phyloP scores from a whole-genome alignment of 495 filamentous ascomycete species.

The Hypoxylon crocopeplum region DNA sequence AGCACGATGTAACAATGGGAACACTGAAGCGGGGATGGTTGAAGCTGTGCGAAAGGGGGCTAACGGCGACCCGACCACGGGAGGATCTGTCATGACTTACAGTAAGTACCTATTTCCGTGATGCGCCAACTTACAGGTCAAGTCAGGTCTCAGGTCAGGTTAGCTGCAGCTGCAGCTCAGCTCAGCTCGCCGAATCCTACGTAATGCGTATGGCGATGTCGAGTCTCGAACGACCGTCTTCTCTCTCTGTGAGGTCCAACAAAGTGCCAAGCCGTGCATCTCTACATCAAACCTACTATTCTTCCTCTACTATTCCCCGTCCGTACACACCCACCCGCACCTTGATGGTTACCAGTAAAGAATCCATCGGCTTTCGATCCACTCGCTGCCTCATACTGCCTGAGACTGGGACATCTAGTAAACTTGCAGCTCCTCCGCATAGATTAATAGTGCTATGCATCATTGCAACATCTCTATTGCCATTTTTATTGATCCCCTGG shows the following conservation, averaged over 20 bases:
- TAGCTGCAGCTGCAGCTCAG: constrained; percentile 13
- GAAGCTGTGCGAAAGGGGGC: constrained; percentile 16
- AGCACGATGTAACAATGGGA: constrained; percentile 29
- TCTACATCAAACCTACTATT: no score
- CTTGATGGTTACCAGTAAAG: no score
- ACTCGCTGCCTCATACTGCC: no score
- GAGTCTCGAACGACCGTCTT: no score
- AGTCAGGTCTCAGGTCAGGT: neutral
- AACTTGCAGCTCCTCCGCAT: constrained; percentile 22
- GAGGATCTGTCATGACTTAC: constrained; percentile 39
- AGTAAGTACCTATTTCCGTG: constrained; percentile 13
- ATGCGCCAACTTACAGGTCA: neutral
- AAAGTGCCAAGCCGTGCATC: no score
- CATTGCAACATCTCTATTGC: constrained; percentile 26
- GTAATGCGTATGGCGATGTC: constrained; percentile 27
- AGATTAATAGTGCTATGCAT: no score
- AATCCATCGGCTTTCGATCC: no score
- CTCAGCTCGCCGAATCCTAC: constrained; percentile 31
- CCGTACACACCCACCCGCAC: no score
- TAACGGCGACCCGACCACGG: constrained; percentile 36
- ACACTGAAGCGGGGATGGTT: constrained; percentile 26
- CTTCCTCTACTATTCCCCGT: no score
- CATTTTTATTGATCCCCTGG: constrained; percentile 29
- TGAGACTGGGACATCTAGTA: no score
- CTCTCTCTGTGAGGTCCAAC: no score